phyloP scores from a whole-genome alignment of 176 grass and related monocot genomes.

The Miscanthus lutarioriparius region DNA sequence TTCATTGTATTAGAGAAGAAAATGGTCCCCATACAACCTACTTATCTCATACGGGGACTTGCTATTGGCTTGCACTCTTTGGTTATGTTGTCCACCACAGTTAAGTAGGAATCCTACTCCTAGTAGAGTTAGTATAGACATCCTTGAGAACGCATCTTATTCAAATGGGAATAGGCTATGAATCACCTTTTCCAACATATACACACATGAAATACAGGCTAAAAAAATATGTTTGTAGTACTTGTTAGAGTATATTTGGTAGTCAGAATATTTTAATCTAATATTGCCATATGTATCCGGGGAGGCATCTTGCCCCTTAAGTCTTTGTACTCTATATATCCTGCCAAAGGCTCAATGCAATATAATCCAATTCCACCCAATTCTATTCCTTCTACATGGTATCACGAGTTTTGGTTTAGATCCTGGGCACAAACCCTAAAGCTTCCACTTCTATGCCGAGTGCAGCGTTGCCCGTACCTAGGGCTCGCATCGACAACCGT shows the following conservation, averaged over 20 bases:
- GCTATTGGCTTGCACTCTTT: neutral
- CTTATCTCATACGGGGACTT: too few relatives aligned
- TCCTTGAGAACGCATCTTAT: neutral
- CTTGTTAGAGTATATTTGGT: neutral
- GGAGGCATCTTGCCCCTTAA: neutral
- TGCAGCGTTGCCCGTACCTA: too few relatives aligned
- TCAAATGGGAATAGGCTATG: neutral
- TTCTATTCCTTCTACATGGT: too few relatives aligned
- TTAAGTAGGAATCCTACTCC: conserved; percentile 1
- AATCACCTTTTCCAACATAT: neutral
- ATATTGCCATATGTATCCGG: neutral
- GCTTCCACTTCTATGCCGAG: too few relatives aligned
- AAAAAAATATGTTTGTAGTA: neutral
- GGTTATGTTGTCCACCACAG: conserved; percentile 10
- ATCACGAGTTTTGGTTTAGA: too few relatives aligned
- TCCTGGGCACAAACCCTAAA: too few relatives aligned
- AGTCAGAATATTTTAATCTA: neutral
- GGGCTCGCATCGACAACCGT: too few relatives aligned
- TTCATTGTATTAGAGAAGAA: too few relatives aligned
- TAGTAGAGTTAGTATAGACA: neutral
- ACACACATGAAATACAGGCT: neutral
- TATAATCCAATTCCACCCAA: too few relatives aligned
- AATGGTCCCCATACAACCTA: too few relatives aligned
- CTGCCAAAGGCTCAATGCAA: too few relatives aligned
- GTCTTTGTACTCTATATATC: neutral